phyloP scores from a whole-genome alignment of 179 eudicot species.

The Pouteria campechiana region DNA sequence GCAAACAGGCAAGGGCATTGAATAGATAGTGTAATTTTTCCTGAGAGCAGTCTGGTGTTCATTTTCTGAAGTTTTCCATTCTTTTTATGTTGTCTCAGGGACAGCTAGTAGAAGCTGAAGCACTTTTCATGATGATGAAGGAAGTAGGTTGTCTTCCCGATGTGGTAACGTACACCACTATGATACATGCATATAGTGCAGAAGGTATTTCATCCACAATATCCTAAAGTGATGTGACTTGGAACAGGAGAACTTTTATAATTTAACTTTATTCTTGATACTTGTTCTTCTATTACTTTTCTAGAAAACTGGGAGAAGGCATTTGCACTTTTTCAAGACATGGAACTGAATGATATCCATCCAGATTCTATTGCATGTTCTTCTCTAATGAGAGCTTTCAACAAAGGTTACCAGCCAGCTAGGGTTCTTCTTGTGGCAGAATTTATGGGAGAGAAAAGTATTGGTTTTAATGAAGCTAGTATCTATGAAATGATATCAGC shows the following conservation, averaged over 20 bases:
- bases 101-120: constrained; percentile 58
- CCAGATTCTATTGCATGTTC: constrained; percentile 84
- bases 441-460: constrained; percentile 49
- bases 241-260: too few relatives aligned
- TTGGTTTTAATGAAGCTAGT: constrained; percentile 53
- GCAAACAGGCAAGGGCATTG: constrained; percentile 67
- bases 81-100: constrained; percentile 33
- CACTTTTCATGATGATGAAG: constrained; percentile 60
- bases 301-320: constrained; percentile 79
- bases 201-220: too few relatives aligned
- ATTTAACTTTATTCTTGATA: too few relatives aligned
- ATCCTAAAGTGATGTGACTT: too few relatives aligned
- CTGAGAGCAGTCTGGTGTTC: too few relatives aligned
- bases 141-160: constrained; percentile 58
- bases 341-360: constrained; percentile 57
- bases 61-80: too few relatives aligned
- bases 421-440: constrained; percentile 53
- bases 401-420: constrained; percentile 68
- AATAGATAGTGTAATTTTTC: too few relatives aligned
- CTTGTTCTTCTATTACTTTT: too few relatives aligned
- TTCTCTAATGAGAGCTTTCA: constrained; percentile 80
- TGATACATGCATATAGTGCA: constrained; percentile 70
- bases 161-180: constrained; percentile 68
- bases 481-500: constrained; percentile 85
- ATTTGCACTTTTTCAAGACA: constrained; percentile 52